Evolutionary conservation across 1,139 yeast species (phyloP).

Genomic region (Pichia sp.): DNA sequence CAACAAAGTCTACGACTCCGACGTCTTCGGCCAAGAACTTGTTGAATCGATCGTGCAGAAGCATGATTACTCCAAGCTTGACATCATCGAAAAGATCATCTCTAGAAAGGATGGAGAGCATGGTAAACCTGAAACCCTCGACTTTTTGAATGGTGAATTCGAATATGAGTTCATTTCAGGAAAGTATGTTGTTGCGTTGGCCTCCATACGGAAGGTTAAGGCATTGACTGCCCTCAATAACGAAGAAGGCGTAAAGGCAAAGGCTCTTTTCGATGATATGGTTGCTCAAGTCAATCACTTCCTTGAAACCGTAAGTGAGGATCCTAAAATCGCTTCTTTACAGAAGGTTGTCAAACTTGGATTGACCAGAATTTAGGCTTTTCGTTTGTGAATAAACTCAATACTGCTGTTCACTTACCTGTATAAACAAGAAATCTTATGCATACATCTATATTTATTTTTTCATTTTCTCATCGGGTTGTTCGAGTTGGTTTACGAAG

Average conservation of each 20-base stretch:
- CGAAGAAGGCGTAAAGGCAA: conserved; percentile 9
- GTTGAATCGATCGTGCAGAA: conserved; percentile 10
- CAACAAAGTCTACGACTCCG: conserved; percentile 41
- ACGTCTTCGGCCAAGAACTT: conserved; percentile 42
- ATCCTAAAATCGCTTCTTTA: conserved; percentile 14
- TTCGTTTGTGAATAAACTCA: not conserved
- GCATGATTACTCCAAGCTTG: conserved; percentile 11
- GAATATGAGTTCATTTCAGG: conserved; percentile 14
- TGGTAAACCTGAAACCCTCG: conserved; percentile 10
- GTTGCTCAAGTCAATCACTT: conserved; percentile 6
- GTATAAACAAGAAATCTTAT: not conserved
- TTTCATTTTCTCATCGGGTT: not conserved
- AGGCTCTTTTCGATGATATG: conserved; percentile 6
- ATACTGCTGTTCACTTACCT: not conserved
- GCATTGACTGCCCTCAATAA: conserved; percentile 2
- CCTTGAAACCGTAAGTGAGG: conserved; percentile 13
- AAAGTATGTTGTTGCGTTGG: conserved; percentile 18
- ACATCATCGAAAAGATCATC: conserved; percentile 11
- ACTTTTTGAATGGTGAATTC: conserved; percentile 16
- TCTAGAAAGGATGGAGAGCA: conserved; percentile 4
- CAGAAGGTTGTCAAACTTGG: conserved; percentile 18
- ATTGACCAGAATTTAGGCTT: conserved; percentile 14
- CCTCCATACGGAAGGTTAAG: conserved; percentile 17
- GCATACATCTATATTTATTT: not conserved
- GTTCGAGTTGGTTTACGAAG: not conserved